Evolutionary conservation across 345 rosid species (phyloP).

Genomic region (Ceriops decandra): DNA sequence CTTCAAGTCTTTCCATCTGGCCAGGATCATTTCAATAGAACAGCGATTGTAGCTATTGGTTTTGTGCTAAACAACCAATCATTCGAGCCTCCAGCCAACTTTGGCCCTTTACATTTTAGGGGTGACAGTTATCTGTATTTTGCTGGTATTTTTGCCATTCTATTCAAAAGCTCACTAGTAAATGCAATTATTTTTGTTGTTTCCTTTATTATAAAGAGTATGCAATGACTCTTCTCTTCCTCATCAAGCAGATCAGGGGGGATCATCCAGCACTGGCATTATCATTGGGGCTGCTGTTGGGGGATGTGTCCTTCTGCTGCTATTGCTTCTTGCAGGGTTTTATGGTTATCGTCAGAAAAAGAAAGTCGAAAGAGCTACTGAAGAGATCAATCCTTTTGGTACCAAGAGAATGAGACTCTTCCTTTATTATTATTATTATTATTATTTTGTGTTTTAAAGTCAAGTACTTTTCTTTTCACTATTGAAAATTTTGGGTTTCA

Average conservation of each 20-base stretch:
- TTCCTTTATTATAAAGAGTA: no score
- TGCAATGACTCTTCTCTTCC: neutral
- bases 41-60: constrained; percentile 39
- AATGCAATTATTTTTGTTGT: no score
- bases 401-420: constrained; percentile 2
- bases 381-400: constrained; percentile 71
- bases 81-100: constrained; percentile 47
- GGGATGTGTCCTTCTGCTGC: constrained; percentile 41
- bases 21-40: constrained; percentile 43
- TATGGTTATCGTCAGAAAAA: constrained; percentile 68
- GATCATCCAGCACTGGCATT: constrained; percentile 40
- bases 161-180: no score
- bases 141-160: constrained; percentile 8
- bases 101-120: constrained; percentile 50
- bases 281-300: constrained; percentile 72
- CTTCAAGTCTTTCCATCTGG: constrained; percentile 55
- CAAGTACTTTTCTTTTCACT: neutral
- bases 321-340: constrained; percentile 57
- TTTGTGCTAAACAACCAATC: constrained; percentile 58
- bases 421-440: neutral
- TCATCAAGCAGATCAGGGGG: constrained; percentile 26
- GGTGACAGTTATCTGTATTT: constrained; percentile 11
- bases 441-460: no score
- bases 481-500: neutral
- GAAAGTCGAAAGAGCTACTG: constrained; percentile 65